Base-by-base conservation (phyloP, 73 alveolate species). In the Uronychia binucleata region DNA sequence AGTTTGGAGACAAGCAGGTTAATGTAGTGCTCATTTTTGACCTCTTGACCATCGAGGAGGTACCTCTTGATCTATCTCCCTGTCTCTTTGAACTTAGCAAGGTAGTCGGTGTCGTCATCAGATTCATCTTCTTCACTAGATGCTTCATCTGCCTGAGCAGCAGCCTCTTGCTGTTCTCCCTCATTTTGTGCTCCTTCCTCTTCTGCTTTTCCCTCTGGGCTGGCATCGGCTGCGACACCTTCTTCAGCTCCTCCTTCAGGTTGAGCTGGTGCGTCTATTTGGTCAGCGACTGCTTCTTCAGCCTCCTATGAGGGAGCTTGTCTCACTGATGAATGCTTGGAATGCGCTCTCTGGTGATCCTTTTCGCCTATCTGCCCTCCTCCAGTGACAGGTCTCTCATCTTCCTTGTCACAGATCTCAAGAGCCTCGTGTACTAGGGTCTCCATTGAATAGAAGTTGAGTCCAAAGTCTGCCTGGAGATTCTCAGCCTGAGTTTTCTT, bases 401-500 rank as follows among this genome's bases (percentile, higher is more conserved):
- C 77, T 30, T 79, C 59, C 31, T 77, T 35, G 19, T 84, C 92
- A 34, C 57, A 83, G 26, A 88, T 35, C 11, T 60, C 81, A 27
- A 81, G 60, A 25, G 94, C 97, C 57, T 83, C 84, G 30, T 60
- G 30, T 29, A 90, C 88, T 57, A 92, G 57, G 74, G 86, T 92
- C 0, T 77, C 59, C 77, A 91, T 33, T 19, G 90, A 76, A 29
- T 78, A 78, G 33, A 84, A 77, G 0, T 59, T 86, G 34, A 83
- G 46, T 14, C 75, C 81, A 91, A 91, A 97, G 76, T 92, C 85
- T 33, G 77, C 91, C 19, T 85, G 77, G 25, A 98, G 79, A 32
- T 74, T 84, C 33, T 91, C 90, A 34, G 99, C 95, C 58, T 96
- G 94, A 14, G 99, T 88, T 84, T 92, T 97, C 90, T 96, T 98